Percentiles rank a stretch among this genome's conserved stretches.
These are phyloP conservation scores for Musa balbisiana DNA, from an alignment of 202 grass and related monocot species.

Conservation along the genomic window DNA sequence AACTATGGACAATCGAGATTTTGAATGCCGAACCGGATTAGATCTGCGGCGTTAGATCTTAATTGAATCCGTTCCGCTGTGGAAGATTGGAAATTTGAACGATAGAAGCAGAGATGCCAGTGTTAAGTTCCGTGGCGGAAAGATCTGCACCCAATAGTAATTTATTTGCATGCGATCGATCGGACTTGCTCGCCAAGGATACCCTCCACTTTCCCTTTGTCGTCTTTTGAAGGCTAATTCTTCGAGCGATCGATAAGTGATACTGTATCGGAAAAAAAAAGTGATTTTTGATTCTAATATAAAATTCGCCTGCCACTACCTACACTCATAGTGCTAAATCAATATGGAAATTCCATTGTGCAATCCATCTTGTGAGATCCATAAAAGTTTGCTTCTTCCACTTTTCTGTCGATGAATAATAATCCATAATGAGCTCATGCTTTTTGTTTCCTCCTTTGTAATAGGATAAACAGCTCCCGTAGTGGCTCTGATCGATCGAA, in stretches of 20 bases:
- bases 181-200: background rate
- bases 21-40: background rate
- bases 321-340: background rate
- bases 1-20: background rate
- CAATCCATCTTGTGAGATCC: background rate
- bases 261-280: too few relatives aligned
- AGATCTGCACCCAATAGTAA: background rate
- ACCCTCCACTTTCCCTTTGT: too few relatives aligned
- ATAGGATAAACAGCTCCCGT: too few relatives aligned
- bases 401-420: background rate
- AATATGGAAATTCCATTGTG: background rate
- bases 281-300: too few relatives aligned
- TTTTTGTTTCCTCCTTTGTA: too few relatives aligned
- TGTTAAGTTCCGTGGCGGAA: background rate
- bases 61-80: background rate
- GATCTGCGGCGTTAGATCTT: background rate
- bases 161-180: background rate
- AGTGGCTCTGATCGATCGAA: too few relatives aligned
- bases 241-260: too few relatives aligned
- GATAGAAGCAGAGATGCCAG: background rate
- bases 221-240: too few relatives aligned
- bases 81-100: background rate
- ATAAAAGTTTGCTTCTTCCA: background rate
- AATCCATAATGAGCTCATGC: too few relatives aligned
- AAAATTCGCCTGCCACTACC: too few relatives aligned